Percentiles rank a stretch among this genome's conserved stretches.
Evolutionary conservation across 345 rosid species (phyloP).

Genomic region (Eucalyptus pauciflora): DNA sequence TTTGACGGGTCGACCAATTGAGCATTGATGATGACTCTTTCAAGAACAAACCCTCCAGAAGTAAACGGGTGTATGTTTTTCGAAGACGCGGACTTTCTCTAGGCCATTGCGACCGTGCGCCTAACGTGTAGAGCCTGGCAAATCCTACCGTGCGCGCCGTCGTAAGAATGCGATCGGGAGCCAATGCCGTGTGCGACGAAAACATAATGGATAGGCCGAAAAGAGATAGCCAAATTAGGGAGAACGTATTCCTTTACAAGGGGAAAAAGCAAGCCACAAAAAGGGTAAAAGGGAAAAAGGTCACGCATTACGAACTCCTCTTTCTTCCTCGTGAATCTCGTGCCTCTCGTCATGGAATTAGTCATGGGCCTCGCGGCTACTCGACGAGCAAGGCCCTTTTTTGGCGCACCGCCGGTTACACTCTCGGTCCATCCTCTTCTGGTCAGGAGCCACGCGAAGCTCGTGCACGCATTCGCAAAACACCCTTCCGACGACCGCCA

Average conservation of each 20-base stretch:
- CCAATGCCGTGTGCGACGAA: neutral
- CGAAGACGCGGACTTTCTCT: neutral
- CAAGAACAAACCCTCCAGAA: neutral
- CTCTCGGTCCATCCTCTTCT: neutral
- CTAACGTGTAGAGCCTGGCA: neutral
- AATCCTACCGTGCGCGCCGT: neutral
- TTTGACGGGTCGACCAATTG: neutral
- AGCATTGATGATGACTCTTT: neutral
- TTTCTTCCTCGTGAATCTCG: neutral
- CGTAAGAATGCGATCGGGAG: neutral
- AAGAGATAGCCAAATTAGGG: neutral
- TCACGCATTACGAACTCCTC: neutral
- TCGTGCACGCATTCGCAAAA: neutral
- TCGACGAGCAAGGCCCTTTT: neutral
- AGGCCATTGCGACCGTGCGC: neutral
- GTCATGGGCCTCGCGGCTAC: neutral
- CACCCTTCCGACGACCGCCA: no score
- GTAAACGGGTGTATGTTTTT: neutral
- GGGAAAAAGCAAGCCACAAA: neutral
- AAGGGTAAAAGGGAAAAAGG: neutral
- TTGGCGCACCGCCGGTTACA: neutral
- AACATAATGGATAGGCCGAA: neutral
- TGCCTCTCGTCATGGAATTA: neutral
- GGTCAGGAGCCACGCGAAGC: neutral
- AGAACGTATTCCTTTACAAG: neutral